A percentile compares a stretch with the other conserved stretches of the same genome.
These are phyloP conservation scores for Leccinum fibrillosum DNA, from an alignment of 768 basidiomycete species.

Conservation along the genomic window DNA sequence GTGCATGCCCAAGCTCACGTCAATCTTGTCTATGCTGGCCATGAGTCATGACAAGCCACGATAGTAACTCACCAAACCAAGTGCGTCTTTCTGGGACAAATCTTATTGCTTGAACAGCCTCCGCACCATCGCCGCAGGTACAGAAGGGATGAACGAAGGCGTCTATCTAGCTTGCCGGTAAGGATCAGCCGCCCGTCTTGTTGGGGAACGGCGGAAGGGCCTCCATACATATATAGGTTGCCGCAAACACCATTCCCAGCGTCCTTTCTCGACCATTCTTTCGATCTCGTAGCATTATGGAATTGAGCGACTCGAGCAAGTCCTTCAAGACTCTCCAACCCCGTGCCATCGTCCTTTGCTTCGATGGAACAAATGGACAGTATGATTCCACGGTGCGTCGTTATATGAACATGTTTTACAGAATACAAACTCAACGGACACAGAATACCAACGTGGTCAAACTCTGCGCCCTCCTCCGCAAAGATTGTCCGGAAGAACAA, in stretches of 20 bases:
- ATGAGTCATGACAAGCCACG: not conserved
- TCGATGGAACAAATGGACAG: conserved; percentile 63
- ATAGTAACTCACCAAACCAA: not conserved
- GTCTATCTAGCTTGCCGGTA: not conserved
- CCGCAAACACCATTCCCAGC: not conserved
- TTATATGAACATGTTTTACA: not conserved
- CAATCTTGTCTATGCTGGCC: not conserved
- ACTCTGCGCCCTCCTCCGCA: conserved; percentile 65
- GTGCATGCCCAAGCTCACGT: not conserved
- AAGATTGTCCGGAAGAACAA: conserved; percentile 48
- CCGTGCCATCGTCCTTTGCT: conserved; percentile 59
- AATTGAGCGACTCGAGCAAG: not conserved
- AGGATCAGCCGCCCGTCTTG: not conserved
- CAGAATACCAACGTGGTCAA: conserved; percentile 71
- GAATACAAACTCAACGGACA: not conserved
- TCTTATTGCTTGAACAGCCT: not conserved
- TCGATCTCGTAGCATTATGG: conserved; percentile 11
- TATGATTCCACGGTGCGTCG: conserved; percentile 45
- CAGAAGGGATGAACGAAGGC: not conserved
- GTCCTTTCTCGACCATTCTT: not conserved
- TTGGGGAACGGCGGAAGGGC: conserved; percentile 4
- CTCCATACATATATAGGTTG: too few species aligned
- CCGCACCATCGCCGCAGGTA: not conserved
- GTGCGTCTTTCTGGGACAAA: not conserved
- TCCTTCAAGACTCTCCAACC: conserved; percentile 10